Conservation (phyloP, 495 filamentous ascomycete genomes). For the Cairneyella variabilis region DNA sequence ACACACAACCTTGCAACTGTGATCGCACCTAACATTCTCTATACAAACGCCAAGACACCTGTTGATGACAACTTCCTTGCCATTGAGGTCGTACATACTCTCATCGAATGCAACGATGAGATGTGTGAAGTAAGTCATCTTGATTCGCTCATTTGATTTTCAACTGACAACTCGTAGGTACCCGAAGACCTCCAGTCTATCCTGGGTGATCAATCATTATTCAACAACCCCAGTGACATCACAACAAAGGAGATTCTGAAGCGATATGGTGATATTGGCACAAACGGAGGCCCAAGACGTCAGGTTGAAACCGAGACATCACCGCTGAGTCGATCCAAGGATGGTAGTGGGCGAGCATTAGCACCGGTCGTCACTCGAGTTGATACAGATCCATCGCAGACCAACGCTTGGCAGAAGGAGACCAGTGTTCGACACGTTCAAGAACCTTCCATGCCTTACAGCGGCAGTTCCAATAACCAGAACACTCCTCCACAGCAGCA, state of each 20-base stretch:
- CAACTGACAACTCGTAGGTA: conserved; percentile 55
- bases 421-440: conserved; percentile 75
- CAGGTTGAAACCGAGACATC: conserved; percentile 49
- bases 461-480: conserved; percentile 26
- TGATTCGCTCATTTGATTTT: not conserved
- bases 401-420: conserved; percentile 73
- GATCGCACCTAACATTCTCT: conserved; percentile 93
- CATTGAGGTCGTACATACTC: conserved; percentile 82
- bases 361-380: conserved; percentile 56
- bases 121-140: conserved; percentile 83
- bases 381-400: conserved; percentile 73
- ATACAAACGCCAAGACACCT: conserved; percentile 59
- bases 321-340: conserved; percentile 43
- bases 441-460: conserved; percentile 45
- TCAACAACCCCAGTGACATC: conserved; percentile 76
- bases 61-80: conserved; percentile 84
- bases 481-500: conserved; percentile 43
- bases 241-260: conserved; percentile 97
- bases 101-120: conserved; percentile 89
- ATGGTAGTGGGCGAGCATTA: conserved; percentile 35
- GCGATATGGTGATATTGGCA: conserved; percentile 73
- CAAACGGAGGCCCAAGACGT: conserved; percentile 52
- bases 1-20: conserved; percentile 98
- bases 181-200: conserved; percentile 87
- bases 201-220: conserved; percentile 75